phyloP scores from a whole-genome alignment of 2,329 filamentous ascomycete genomes.

The Botryotinia narcissicola region DNA sequence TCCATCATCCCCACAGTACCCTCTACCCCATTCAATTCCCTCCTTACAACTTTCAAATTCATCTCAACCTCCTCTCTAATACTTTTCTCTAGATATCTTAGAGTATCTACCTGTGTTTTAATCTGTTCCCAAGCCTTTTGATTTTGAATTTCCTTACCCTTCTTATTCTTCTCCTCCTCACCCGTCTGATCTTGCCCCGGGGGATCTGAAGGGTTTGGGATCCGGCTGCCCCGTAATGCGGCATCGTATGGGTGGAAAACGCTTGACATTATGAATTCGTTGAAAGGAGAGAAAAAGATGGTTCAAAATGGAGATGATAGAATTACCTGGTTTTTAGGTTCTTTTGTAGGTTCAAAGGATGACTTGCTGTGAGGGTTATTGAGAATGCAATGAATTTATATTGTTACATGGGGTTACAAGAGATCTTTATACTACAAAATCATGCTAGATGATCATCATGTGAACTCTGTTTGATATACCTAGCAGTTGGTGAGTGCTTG shows the following conservation, averaged over 20 bases:
- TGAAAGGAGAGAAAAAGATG: neutral
- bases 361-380: neutral
- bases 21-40: neutral
- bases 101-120: neutral
- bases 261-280: accelerated
- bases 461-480: neutral
- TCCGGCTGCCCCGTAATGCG: neutral
- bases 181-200: accelerated
- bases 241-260: neutral
- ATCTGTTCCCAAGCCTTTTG: neutral
- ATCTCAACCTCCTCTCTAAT: neutral
- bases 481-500: neutral
- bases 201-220: neutral
- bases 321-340: accelerated
- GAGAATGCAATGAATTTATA: neutral
- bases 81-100: accelerated
- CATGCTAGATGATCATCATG: neutral
- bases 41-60: neutral
- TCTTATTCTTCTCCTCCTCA: neutral
- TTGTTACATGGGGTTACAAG: neutral
- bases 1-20: neutral
- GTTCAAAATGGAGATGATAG: neutral
- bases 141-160: neutral
- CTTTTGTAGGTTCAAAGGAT: neutral
- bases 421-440: neutral